phyloP scores from a whole-genome alignment of 2,329 filamentous ascomycete species.

The Fusarium neocosmosporiellum region DNA sequence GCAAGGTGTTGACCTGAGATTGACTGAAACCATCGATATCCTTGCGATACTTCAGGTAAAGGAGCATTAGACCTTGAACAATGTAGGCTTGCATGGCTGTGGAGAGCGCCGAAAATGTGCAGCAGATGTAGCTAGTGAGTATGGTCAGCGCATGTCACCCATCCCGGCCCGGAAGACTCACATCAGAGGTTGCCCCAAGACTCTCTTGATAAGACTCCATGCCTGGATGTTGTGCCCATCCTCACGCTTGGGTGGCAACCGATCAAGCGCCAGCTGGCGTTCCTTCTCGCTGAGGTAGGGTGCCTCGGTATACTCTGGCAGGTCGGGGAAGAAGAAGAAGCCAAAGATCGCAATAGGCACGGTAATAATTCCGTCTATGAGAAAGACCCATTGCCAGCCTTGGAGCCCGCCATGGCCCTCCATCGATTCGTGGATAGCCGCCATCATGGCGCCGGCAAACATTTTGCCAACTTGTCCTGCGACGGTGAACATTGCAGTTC shows the following conservation, averaged over 20 bases:
- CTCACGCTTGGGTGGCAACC: constrained; percentile 47
- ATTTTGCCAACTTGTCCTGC: constrained; percentile 67
- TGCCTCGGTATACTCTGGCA: constrained; percentile 50
- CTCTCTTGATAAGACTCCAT: constrained; percentile 44
- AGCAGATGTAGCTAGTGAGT: constrained; percentile 12
- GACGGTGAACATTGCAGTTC: constrained; percentile 68
- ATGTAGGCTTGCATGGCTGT: constrained; percentile 38
- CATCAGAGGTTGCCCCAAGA: constrained; percentile 43
- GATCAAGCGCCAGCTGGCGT: constrained; percentile 45
- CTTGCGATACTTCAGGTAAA: constrained; percentile 39
- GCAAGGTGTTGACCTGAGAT: constrained; percentile 41
- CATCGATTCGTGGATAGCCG: constrained; percentile 49
- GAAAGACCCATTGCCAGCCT: constrained; percentile 62
- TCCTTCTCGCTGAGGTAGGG: constrained; percentile 50
- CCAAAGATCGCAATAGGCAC: constrained; percentile 35
- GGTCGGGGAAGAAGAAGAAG: constrained; percentile 36
- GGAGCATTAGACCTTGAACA: constrained; percentile 39
- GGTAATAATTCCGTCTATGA: constrained; percentile 38
- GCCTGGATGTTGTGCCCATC: constrained; percentile 50
- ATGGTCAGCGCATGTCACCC: too few species aligned
- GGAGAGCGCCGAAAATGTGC: constrained; percentile 46
- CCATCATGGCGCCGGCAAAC: constrained; percentile 69
- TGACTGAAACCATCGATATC: constrained; percentile 35
- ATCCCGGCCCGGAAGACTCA: too few species aligned
- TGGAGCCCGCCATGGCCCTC: constrained; percentile 52